Percentiles rank a stretch among this genome's conserved stretches.
Evolutionary conservation across 768 basidiomycete genomes (phyloP).

Genomic region (Glaciozyma martinii): DNA sequence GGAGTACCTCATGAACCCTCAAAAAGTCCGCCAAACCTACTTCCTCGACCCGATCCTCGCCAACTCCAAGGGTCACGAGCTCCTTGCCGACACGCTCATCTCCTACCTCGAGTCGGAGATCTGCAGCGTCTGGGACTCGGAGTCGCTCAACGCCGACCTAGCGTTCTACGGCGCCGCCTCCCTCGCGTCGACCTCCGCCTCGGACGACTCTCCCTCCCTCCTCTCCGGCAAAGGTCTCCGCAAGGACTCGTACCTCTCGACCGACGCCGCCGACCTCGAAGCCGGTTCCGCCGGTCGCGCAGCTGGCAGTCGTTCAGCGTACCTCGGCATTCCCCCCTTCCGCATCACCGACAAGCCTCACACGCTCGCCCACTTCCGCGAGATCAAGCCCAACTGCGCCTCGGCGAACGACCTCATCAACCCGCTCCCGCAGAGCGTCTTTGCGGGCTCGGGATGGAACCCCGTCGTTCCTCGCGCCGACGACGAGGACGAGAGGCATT

Average conservation of each 20-base stretch:
- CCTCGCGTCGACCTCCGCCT: slow-evolving; percentile 11
- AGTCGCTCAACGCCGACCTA: slow-evolving; percentile 35
- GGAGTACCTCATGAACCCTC: slow-evolving; percentile 65
- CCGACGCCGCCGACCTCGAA: slow-evolving; percentile 33
- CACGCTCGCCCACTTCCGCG: slow-evolving; percentile 54
- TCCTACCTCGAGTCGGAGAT: slow-evolving; percentile 85
- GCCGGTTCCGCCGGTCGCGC: slow-evolving; percentile 6
- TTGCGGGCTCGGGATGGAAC: slow-evolving; percentile 88
- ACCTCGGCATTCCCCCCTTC: slow-evolving; percentile 56
- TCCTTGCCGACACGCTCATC: slow-evolving; percentile 82
- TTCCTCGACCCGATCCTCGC: slow-evolving; percentile 78
- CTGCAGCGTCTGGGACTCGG: slow-evolving; percentile 64
- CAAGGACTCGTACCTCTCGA: slow-evolving; percentile 33
- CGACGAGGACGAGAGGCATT: slow-evolving; percentile 57
- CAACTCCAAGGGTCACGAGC: slow-evolving; percentile 65
- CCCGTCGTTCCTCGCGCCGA: slow-evolving; percentile 47
- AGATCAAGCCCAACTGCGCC: slow-evolving; percentile 83
- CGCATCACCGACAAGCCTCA: slow-evolving; percentile 55
- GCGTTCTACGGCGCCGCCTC: slow-evolving; percentile 26
- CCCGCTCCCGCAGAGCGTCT: slow-evolving; percentile 85
- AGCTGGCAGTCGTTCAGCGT: slow-evolving; percentile 38
- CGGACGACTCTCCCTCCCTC: slow-evolving; percentile 31
- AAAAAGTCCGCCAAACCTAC: slow-evolving; percentile 54
- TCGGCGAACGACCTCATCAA: slow-evolving; percentile 97
- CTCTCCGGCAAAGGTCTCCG: slow-evolving; percentile 35